phyloP scores from a whole-genome alignment of 129 eudicot species.

The Saposhnikovia divaricata region DNA sequence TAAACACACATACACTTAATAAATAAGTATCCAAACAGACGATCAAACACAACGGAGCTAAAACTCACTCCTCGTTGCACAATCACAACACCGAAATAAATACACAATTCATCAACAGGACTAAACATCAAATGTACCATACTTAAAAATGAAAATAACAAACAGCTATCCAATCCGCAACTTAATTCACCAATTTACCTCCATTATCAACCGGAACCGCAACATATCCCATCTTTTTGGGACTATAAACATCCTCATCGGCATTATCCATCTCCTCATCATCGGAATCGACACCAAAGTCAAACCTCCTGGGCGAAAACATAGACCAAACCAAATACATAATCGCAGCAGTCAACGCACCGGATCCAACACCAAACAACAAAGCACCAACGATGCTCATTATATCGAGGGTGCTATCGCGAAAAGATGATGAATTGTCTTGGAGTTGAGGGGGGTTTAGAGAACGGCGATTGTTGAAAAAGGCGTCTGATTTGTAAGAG shows the following conservation, averaged over 20 bases:
- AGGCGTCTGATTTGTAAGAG: conserved; percentile 9
- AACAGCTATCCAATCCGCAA: not conserved
- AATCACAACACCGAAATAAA: not conserved
- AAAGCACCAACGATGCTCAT: conserved; percentile 70
- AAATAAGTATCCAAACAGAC: not conserved
- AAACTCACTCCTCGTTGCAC: not conserved
- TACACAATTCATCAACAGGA: not conserved
- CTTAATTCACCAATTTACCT: conserved; percentile 27
- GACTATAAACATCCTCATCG: not conserved
- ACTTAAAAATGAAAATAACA: not conserved
- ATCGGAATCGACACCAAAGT: conserved; percentile 37
- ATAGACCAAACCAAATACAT: conserved; percentile 77
- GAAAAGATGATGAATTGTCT: conserved; percentile 29
- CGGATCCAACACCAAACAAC: conserved; percentile 78
- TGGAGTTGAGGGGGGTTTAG: not conserved
- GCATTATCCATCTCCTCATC: conserved; percentile 7
- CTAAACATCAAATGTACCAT: not conserved
- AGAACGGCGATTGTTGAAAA: conserved; percentile 16
- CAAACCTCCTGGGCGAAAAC: conserved; percentile 34
- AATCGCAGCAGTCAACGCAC: conserved; percentile 66
- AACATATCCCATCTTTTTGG: conserved; percentile 48
- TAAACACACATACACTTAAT: not conserved
- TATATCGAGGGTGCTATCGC: conserved; percentile 58
- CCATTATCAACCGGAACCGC: conserved; percentile 29
- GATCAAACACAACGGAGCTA: not conserved